A percentile compares a stretch with the other conserved stretches of the same genome.
Conservation (phyloP, 139 green algal species). For the Chlamydomonas sp. region DNA sequence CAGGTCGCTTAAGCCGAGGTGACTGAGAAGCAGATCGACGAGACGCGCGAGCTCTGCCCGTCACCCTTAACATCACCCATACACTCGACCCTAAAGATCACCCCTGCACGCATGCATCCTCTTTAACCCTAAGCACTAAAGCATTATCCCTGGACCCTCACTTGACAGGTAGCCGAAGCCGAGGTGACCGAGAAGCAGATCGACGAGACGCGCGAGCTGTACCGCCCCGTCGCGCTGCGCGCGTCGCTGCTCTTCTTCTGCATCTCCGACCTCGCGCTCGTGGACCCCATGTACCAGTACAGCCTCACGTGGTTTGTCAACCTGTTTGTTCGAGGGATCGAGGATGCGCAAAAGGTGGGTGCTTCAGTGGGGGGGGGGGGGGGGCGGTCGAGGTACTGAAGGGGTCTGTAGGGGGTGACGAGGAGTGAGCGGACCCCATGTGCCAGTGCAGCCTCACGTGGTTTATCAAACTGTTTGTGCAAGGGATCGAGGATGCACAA, state of each 20-base stretch:
- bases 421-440: conserved; percentile 78
- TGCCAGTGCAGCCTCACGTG: conserved; percentile 56
- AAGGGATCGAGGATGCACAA: conserved; percentile 48
- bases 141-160: too few relatives aligned
- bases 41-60: conserved; percentile 64
- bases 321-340: conserved; percentile 40
- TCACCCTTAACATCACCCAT: too few relatives aligned
- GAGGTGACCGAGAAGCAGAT: conserved; percentile 66
- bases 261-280: conserved; percentile 63
- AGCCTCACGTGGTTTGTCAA: conserved; percentile 24
- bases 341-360: conserved; percentile 38
- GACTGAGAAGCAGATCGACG: conserved; percentile 64
- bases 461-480: conserved; percentile 30
- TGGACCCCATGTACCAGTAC: conserved; percentile 82
- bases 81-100: too few relatives aligned
- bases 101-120: too few relatives aligned
- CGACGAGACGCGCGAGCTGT: conserved; percentile 63
- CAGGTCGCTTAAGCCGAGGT: conserved; percentile 69
- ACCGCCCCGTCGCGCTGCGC: conserved; percentile 60
- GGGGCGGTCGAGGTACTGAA: too few relatives aligned
- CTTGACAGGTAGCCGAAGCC: conserved; percentile 59
- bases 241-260: conserved; percentile 71
- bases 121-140: too few relatives aligned
- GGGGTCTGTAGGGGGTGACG: too few relatives aligned
- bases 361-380: too few relatives aligned